phyloP scores from a whole-genome alignment of 768 basidiomycete species.

The Hypsizygus marmoreus region DNA sequence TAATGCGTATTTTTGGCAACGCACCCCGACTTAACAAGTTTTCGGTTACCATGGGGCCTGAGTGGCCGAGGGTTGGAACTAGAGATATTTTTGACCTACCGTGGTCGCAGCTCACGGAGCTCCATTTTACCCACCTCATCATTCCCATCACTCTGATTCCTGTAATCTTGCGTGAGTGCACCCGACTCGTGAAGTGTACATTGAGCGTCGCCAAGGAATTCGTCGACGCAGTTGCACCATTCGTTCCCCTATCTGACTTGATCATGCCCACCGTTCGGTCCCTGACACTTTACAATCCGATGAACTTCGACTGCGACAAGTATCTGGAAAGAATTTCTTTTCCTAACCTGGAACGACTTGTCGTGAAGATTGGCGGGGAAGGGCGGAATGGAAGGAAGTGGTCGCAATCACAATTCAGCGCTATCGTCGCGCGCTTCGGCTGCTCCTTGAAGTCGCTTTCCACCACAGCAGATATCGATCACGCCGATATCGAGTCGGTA shows the following conservation, averaged over 20 bases:
- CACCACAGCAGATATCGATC: conserved; percentile 6
- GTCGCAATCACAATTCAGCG: conserved; percentile 9
- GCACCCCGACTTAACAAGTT: conserved; percentile 9
- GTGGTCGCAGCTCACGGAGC: conserved; percentile 12
- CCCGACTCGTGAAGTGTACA: conserved; percentile 2
- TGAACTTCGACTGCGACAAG: conserved; percentile 11
- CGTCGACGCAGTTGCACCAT: not conserved
- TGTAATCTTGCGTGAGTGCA: conserved; percentile 3
- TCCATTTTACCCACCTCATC: conserved; percentile 11
- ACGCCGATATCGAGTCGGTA: conserved; percentile 11
- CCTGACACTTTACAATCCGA: conserved; percentile 13
- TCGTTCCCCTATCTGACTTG: not conserved
- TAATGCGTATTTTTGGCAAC: conserved; percentile 1
- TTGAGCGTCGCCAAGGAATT: conserved; percentile 9
- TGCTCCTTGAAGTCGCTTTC: conserved; percentile 1
- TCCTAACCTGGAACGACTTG: conserved; percentile 10
- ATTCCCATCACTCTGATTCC: not conserved
- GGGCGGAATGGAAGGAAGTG: conserved; percentile 5
- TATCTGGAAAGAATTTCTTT: conserved; percentile 10
- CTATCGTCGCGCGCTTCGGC: not conserved
- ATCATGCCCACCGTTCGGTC: conserved; percentile 8
- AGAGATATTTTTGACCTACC: conserved; percentile 9
- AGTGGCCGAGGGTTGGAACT: not conserved
- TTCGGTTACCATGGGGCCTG: conserved; percentile 4
- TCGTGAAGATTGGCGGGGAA: not conserved